Conservation (phyloP, 2,329 filamentous ascomycete species). For the Aspergillus neoniger region DNA sequence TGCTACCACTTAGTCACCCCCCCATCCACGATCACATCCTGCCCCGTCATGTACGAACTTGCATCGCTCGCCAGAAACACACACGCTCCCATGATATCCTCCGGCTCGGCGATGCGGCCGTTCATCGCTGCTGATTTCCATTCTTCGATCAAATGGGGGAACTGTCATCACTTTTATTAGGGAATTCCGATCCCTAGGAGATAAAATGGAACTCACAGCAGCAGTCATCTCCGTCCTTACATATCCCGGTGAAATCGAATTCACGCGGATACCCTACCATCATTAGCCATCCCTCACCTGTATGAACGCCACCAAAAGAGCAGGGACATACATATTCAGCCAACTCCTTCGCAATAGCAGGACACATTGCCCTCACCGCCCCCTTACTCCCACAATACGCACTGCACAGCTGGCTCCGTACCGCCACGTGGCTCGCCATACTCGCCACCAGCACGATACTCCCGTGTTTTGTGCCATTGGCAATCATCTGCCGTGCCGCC, state of each 20-base stretch:
- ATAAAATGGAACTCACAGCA: slow-evolving; percentile 21
- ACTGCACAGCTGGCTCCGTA: slow-evolving; percentile 51
- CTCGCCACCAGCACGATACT: slow-evolving; percentile 58
- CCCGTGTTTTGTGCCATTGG: slow-evolving; percentile 52
- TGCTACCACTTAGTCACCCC: slow-evolving; percentile 44
- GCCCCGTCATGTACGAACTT: slow-evolving; percentile 49
- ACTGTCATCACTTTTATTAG: too few relatives aligned
- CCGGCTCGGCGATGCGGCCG: slow-evolving; percentile 49
- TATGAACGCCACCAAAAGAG: too few relatives aligned
- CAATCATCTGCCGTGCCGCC: slow-evolving; percentile 55
- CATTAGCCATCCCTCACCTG: not conserved
- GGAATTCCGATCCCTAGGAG: too few relatives aligned
- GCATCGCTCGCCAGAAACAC: slow-evolving; percentile 54
- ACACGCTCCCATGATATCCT: slow-evolving; percentile 54
- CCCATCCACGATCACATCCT: slow-evolving; percentile 51
- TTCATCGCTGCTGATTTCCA: slow-evolving; percentile 56
- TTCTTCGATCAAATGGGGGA: slow-evolving; percentile 50
- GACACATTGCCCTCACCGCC: slow-evolving; percentile 50
- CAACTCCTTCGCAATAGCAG: slow-evolving; percentile 51
- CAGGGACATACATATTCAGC: slow-evolving; percentile 34
- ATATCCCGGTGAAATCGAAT: slow-evolving; percentile 47
- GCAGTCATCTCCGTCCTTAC: slow-evolving; percentile 39
- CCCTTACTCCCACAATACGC: slow-evolving; percentile 54
- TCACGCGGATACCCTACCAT: slow-evolving; percentile 44
- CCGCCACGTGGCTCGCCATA: slow-evolving; percentile 56